phyloP scores from a whole-genome alignment of 1,284 basidiomycete genomes.

The Cystobasidium pallidum region DNA sequence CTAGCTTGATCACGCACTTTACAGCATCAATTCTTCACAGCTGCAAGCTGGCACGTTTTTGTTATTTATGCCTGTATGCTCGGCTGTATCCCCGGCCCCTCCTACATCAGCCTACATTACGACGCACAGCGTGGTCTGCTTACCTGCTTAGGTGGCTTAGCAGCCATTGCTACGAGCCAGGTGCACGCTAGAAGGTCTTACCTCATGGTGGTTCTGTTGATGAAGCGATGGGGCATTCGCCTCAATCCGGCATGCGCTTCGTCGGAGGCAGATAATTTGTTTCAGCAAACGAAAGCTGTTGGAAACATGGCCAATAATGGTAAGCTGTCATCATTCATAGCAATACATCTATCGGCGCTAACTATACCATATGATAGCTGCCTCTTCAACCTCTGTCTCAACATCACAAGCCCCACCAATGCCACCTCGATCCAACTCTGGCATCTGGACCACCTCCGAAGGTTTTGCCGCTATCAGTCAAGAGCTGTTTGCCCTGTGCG shows the following conservation, averaged over 20 bases:
- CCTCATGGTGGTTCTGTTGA: slow-evolving; percentile 31
- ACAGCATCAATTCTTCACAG: slow-evolving; percentile 42
- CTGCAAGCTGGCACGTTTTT: slow-evolving; percentile 32
- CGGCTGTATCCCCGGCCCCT: neutral
- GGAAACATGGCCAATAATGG: neutral
- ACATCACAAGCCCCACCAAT: neutral
- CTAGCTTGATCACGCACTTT: neutral
- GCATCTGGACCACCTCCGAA: slow-evolving; percentile 11
- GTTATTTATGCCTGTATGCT: slow-evolving; percentile 37
- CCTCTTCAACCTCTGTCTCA: neutral
- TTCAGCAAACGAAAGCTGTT: slow-evolving; percentile 13
- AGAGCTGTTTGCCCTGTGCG: slow-evolving; percentile 24
- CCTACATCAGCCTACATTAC: neutral
- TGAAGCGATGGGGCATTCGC: slow-evolving; percentile 37
- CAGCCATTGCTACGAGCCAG: slow-evolving; percentile 36
- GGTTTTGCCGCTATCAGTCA: slow-evolving; percentile 26
- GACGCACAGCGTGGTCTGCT: slow-evolving; percentile 19
- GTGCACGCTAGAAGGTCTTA: slow-evolving; percentile 37
- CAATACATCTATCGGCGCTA: neutral
- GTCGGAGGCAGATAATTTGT: slow-evolving; percentile 21
- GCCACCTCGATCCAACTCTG: neutral
- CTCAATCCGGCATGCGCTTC: slow-evolving; percentile 22
- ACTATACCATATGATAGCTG: neutral
- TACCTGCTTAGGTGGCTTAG: slow-evolving; percentile 34
- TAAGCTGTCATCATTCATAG: neutral